A percentile compares a stretch with the other conserved stretches of the same genome.
Evolutionary conservation across 768 basidiomycete species (phyloP).

Genomic region (Boletus insuetus): DNA sequence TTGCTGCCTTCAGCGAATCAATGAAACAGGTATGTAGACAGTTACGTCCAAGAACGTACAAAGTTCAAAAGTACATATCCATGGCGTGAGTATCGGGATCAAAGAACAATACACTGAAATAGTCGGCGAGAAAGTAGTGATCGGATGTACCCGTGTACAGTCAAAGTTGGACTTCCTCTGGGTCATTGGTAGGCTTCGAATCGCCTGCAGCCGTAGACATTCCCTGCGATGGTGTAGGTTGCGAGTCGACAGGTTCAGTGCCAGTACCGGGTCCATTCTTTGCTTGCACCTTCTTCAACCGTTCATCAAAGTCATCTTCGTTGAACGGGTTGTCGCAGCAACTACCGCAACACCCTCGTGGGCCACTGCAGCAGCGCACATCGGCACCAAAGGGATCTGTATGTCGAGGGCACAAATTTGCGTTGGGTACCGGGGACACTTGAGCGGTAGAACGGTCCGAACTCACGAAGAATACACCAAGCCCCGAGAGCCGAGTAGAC

Average conservation of each 20-base stretch:
- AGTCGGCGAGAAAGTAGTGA: neutral
- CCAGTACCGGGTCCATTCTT: slow-evolving; percentile 10
- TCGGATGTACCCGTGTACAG: neutral
- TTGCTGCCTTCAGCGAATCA: no score
- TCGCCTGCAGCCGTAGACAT: slow-evolving; percentile 14
- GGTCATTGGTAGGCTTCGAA: neutral
- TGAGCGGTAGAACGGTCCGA: neutral
- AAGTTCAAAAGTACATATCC: no score
- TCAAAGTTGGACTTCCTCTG: neutral
- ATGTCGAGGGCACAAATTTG: neutral
- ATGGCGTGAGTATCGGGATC: neutral
- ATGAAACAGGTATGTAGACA: no score
- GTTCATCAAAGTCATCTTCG: slow-evolving; percentile 30
- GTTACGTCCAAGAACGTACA: no score
- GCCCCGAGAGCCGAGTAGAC: slow-evolving; percentile 9
- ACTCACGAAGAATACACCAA: slow-evolving; percentile 29
- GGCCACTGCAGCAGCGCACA: slow-evolving; percentile 24
- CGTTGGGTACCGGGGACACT: neutral
- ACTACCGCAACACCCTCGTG: slow-evolving; percentile 26
- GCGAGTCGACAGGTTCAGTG: slow-evolving; percentile 14
- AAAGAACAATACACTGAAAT: neutral
- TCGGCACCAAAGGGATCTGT: slow-evolving; percentile 25
- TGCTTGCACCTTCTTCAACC: slow-evolving; percentile 23
- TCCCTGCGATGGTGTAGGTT: slow-evolving; percentile 20
- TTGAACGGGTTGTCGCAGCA: slow-evolving; percentile 30